Conservation (phyloP, 768 basidiomycete genomes). For the Tricholoma matsutake region DNA sequence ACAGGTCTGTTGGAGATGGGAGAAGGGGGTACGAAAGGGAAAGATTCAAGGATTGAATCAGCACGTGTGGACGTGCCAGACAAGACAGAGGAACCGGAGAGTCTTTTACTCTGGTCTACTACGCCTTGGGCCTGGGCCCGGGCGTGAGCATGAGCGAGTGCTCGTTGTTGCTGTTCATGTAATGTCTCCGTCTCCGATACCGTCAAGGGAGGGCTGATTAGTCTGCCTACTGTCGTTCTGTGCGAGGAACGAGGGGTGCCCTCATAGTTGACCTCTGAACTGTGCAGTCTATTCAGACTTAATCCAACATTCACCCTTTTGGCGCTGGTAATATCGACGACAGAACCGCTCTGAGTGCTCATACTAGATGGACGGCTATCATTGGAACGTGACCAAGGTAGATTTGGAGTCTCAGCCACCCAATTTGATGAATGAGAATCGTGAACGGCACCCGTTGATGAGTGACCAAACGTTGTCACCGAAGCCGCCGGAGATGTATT, state of each 20-base stretch:
- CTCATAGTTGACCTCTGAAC: conserved; percentile 25
- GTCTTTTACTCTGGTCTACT: conserved; percentile 43
- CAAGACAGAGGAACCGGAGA: conserved; percentile 64
- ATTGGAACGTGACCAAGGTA: conserved; percentile 40
- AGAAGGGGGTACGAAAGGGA: conserved; percentile 87
- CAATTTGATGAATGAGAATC: conserved; percentile 28
- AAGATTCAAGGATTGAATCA: conserved; percentile 83
- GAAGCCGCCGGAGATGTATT: conserved; percentile 38
- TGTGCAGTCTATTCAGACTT: conserved; percentile 25
- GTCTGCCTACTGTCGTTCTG: conserved; percentile 60
- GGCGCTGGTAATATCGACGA: conserved; percentile 59
- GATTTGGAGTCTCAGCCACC: conserved; percentile 35
- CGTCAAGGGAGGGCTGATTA: conserved; percentile 47
- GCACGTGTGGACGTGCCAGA: conserved; percentile 70
- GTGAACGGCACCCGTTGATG: conserved; percentile 23
- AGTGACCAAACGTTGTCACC: conserved; percentile 37
- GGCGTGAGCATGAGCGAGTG: conserved; percentile 58
- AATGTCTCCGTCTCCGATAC: conserved; percentile 34
- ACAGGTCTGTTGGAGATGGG: conserved; percentile 82
- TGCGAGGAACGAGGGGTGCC: conserved; percentile 44
- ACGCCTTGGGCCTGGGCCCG: conserved; percentile 53
- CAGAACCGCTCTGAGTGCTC: conserved; percentile 58
- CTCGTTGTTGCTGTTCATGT: conserved; percentile 67
- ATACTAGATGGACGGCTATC: conserved; percentile 57
- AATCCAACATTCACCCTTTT: conserved; percentile 63